Percentiles rank a stretch among this genome's conserved stretches.
Evolutionary conservation across 2,329 filamentous ascomycete species (phyloP).

Genomic region (Aspergillus sp.): DNA sequence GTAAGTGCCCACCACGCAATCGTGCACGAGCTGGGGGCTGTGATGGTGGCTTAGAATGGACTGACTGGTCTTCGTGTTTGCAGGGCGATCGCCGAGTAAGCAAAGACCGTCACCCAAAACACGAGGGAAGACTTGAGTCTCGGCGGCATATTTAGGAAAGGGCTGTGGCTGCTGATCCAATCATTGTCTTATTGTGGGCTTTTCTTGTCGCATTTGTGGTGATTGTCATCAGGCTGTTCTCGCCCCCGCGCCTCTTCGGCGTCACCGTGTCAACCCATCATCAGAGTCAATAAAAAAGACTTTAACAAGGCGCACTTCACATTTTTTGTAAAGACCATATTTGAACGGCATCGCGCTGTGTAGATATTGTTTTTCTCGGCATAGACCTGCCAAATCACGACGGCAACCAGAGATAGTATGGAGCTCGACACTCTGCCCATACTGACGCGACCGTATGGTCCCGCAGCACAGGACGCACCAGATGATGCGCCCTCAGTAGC

Average conservation of each 20-base stretch:
- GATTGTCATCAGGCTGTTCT: neutral
- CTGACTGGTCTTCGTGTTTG: neutral
- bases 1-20: slow-evolving; percentile 7
- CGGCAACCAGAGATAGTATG: neutral
- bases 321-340: neutral
- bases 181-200: neutral
- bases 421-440: neutral
- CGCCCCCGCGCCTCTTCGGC: neutral
- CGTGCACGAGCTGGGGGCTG: slow-evolving; percentile 12
- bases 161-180: neutral
- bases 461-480: neutral
- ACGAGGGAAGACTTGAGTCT: neutral
- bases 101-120: neutral
- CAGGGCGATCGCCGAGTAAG: slow-evolving; percentile 6
- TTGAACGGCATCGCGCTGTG: neutral
- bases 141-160: neutral
- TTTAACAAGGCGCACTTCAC: neutral
- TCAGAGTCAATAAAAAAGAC: neutral
- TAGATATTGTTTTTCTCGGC: neutral
- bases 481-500: neutral
- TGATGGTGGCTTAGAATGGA: slow-evolving; percentile 9
- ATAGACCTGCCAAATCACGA: neutral
- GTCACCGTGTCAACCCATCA: neutral
- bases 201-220: neutral
- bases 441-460: neutral